phyloP scores from a whole-genome alignment of 768 basidiomycete genomes.

The Pleurotus sapidus region DNA sequence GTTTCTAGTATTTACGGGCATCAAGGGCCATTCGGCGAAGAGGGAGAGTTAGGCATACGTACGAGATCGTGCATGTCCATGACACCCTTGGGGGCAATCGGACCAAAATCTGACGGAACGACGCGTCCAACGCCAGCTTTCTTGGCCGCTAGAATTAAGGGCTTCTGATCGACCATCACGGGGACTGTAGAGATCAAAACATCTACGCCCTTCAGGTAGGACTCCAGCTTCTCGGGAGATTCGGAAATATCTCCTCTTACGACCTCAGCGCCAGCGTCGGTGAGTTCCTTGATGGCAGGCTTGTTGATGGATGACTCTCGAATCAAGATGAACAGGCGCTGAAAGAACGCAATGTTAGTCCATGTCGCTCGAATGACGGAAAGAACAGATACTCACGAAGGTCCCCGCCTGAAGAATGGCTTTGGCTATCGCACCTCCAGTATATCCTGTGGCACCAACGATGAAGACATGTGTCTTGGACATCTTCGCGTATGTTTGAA shows the following conservation, averaged over 20 bases:
- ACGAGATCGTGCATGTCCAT: background rate
- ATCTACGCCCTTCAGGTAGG: background rate
- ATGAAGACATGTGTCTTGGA: background rate
- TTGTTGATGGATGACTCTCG: background rate
- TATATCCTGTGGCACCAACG: background rate
- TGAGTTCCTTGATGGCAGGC: background rate
- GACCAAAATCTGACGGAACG: background rate
- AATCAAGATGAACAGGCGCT: background rate
- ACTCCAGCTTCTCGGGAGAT: background rate
- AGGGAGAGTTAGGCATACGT: background rate
- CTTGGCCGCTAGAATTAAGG: background rate
- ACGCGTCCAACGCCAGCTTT: background rate
- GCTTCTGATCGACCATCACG: background rate
- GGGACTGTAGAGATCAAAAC: conserved; percentile 1
- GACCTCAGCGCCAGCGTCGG: background rate
- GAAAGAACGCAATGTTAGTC: background rate
- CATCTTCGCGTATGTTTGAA: background rate
- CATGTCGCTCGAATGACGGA: background rate
- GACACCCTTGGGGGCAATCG: background rate
- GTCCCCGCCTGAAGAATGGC: background rate
- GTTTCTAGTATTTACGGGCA: background rate
- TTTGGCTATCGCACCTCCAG: background rate
- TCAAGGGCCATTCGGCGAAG: background rate
- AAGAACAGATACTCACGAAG: too few relatives aligned
- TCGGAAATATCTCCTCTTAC: background rate